Percentiles rank a stretch among this genome's conserved stretches.
These are phyloP conservation scores for Trypanosoma scelopori DNA, from an alignment of 208 protist genomes.

Conservation along the genomic window DNA sequence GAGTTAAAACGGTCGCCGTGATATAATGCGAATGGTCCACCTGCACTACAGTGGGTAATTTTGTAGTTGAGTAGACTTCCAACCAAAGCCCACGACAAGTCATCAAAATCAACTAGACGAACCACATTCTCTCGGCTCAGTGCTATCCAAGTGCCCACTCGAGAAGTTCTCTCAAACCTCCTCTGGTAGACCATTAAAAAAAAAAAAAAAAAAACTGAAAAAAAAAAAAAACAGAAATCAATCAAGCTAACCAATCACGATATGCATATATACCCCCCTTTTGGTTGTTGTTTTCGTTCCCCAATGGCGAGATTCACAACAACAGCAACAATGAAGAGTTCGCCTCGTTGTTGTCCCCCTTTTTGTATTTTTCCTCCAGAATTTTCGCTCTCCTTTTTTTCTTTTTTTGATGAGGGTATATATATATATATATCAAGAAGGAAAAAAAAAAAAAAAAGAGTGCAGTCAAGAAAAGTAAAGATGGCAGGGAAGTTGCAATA, in stretches of 20 bases:
- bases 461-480: constrained; percentile 4
- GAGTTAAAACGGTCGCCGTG: constrained; percentile 4
- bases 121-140: constrained; percentile 52
- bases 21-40: constrained; percentile 59
- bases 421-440: not conserved
- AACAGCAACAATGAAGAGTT: not conserved
- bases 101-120: constrained; percentile 53
- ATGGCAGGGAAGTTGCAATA: not conserved
- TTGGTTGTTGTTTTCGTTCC: too few species aligned
- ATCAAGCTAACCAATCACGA: not conserved
- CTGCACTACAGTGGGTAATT: constrained; percentile 46
- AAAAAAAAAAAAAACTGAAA: constrained; percentile 18
- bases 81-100: constrained; percentile 28
- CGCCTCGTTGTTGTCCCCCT: too few species aligned
- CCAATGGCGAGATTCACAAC: not conserved
- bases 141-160: constrained; percentile 63
- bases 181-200: constrained; percentile 40
- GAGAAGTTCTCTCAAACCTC: constrained; percentile 42
- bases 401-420: not conserved
- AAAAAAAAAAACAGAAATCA: constrained; percentile 11
- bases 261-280: not conserved
- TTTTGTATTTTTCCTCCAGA: not conserved
- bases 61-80: constrained; percentile 28
- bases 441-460: constrained; percentile 11
- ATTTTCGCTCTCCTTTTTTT: too few species aligned